These are phyloP conservation scores for Leccinum subatratum DNA, from an alignment of 1,284 basidiomycete species.

Conservation along the genomic window DNA sequence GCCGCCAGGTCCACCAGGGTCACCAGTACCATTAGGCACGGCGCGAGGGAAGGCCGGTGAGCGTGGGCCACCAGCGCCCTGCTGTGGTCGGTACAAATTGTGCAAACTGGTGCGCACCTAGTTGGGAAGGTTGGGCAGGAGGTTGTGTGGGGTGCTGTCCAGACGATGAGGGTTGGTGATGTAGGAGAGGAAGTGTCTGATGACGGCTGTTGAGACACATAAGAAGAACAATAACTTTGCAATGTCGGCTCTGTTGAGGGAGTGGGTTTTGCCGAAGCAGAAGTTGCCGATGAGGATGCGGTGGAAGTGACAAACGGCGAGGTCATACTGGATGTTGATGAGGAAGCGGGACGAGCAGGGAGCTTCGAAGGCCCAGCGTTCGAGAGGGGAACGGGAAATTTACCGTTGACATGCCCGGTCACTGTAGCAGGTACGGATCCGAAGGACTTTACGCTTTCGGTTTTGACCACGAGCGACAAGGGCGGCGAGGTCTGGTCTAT, in stretches of 20 bases:
- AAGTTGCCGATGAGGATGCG: conserved; percentile 25
- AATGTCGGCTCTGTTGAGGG: conserved; percentile 51
- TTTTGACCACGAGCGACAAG: conserved; percentile 62
- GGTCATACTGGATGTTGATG: conserved; percentile 30
- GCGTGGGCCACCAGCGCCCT: conserved; percentile 49
- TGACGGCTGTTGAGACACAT: conserved; percentile 27
- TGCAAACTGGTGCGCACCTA: conserved; percentile 42
- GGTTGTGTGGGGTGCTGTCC: conserved; percentile 40
- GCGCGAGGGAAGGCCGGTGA: conserved; percentile 62
- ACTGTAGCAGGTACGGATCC: conserved; percentile 56
- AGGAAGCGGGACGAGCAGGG: conserved; percentile 31
- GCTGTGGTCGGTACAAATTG: conserved; percentile 44
- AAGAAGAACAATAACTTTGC: conserved; percentile 55
- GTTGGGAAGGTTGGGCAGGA: conserved; percentile 41
- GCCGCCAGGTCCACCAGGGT: conserved; percentile 34
- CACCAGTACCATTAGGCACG: conserved; percentile 59
- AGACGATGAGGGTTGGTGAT: conserved; percentile 32
- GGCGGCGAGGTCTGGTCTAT: conserved; percentile 55
- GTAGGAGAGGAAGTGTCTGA: conserved; percentile 37
- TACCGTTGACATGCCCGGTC: conserved; percentile 53
- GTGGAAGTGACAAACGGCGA: conserved; percentile 31
- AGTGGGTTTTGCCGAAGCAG: conserved; percentile 36
- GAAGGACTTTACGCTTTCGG: conserved; percentile 74
- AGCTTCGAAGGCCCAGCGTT: conserved; percentile 29
- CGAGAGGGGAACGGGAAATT: conserved; percentile 32